Base-by-base conservation (phyloP, 2,329 filamentous ascomycete species). In the Helicocarpus griseus region DNA sequence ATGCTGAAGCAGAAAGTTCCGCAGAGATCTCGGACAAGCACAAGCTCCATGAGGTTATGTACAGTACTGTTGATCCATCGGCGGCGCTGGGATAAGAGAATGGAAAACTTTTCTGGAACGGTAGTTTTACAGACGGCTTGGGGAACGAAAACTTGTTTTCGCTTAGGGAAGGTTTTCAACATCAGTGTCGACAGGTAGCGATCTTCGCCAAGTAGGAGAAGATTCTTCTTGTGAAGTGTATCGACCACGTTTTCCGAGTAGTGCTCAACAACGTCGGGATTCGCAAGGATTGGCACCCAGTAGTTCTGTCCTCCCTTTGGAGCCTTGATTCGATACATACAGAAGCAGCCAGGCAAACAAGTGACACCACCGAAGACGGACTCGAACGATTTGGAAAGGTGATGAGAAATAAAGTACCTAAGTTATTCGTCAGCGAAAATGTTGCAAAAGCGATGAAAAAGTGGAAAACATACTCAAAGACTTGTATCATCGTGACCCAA, bases 1-100 rank as follows among this genome's bases (percentile, higher is more conserved):
- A 98, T 98, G 70, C 89, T 95, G 77, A 98, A 98, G 77, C 94
- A 98, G 75, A 98, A 98, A 2, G 93, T 98, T 58, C 93, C 93
- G 65, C 93, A 98, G 14, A 98, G 80, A 74, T 98, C 93, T 57
- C 90, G 83, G 41, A 98, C 94, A 31, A 98, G 80, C 49, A 97
- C 83, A 54, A 98, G 81, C 70, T 98, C 93, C 87, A 98, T 96
- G 41, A 98, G 76, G 66, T 98, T 98, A 77, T 98, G 93, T 47
- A 98, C 86, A 4, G 93, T 98, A 68, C 89, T 95, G 80, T 98
- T 98, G 73, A 98, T 98, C 93, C 93, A 98, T 69, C 93, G 83
- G 69, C 93, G 87, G 63, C 93, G 84, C 71, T 98, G 93, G 26
- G 91, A 97, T 29, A 98, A 77, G 33, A 98, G 76, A 48, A 98